Conservation (phyloP, 805 yeast species). For the Suhomyces canberraensis region DNA sequence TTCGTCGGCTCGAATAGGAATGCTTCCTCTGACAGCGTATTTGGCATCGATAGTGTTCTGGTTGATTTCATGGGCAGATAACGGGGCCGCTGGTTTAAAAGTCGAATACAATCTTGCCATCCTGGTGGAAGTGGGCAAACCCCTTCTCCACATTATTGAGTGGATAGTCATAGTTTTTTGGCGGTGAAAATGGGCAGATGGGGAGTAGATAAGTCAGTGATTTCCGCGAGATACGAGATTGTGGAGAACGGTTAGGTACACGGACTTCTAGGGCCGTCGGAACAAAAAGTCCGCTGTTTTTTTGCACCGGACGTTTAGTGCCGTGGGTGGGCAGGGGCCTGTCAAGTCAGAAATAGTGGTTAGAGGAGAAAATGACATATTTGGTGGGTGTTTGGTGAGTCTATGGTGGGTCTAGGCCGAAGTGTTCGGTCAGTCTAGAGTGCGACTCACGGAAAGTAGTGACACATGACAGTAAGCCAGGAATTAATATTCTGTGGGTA, state of each 20-base stretch:
- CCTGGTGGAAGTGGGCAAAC: not conserved
- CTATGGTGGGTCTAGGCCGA: no score
- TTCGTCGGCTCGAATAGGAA: slow-evolving; percentile 93
- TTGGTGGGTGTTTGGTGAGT: no score
- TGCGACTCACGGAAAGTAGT: no score
- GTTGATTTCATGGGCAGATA: slow-evolving; percentile 52
- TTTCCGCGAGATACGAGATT: not conserved
- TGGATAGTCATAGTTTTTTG: not conserved
- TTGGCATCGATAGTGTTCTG: slow-evolving; percentile 76
- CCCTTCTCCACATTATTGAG: not conserved
- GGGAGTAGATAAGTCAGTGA: not conserved
- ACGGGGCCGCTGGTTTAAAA: slow-evolving; percentile 16
- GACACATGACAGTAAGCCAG: no score
- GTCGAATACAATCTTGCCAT: slow-evolving; percentile 9
- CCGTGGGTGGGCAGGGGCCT: no score
- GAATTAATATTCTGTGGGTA: no score
- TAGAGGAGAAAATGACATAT: no score
- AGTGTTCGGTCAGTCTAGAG: no score
- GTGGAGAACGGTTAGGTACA: not conserved
- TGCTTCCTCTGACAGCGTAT: slow-evolving; percentile 93
- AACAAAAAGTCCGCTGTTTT: not conserved
- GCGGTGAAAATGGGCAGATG: not conserved
- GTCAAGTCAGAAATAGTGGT: no score
- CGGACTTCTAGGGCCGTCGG: not conserved
- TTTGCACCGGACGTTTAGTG: no score